Evolutionary conservation across 2,329 filamentous ascomycete genomes (phyloP).

Genomic region (Sporothrix pallida): DNA sequence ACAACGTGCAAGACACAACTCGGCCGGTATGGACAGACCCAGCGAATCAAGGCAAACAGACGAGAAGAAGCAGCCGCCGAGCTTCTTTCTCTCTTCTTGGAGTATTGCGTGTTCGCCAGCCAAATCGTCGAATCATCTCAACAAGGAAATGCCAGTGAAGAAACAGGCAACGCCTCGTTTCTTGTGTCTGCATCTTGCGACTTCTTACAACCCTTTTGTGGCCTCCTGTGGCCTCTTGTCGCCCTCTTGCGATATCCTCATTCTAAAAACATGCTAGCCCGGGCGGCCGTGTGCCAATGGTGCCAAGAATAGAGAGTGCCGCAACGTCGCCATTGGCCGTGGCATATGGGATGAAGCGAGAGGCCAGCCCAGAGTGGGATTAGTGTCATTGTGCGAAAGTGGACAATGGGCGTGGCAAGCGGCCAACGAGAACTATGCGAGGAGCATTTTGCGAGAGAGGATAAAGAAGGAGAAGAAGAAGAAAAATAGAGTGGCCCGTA

Average conservation of each 20-base stretch:
- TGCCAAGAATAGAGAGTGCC: conserved; percentile 28
- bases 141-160: not conserved
- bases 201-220: not conserved
- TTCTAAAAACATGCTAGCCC: conserved; percentile 7
- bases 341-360: conserved; percentile 32
- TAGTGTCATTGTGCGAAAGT: conserved; percentile 29
- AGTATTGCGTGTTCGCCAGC: not conserved
- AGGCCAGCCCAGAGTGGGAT: conserved; percentile 28
- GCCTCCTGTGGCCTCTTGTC: not conserved
- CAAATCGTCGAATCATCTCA: not conserved
- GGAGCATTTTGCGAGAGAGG: not conserved
- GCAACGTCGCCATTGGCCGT: conserved; percentile 31
- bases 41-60: conserved; percentile 16
- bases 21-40: conserved; percentile 2
- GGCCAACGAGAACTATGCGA: not conserved
- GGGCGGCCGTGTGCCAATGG: conserved; percentile 11
- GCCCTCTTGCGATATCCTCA: not conserved
- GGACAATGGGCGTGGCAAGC: not conserved
- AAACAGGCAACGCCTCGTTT: not conserved
- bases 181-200: not conserved
- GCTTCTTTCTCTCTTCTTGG: not conserved
- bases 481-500: not conserved
- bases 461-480: no score
- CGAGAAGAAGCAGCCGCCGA: not conserved
- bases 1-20: conserved; percentile 12